Percentiles rank a stretch among this genome's conserved stretches.
These are phyloP conservation scores for Xylariaceae sp. DNA, from an alignment of 2,329 filamentous ascomycete species.

Conservation along the genomic window DNA sequence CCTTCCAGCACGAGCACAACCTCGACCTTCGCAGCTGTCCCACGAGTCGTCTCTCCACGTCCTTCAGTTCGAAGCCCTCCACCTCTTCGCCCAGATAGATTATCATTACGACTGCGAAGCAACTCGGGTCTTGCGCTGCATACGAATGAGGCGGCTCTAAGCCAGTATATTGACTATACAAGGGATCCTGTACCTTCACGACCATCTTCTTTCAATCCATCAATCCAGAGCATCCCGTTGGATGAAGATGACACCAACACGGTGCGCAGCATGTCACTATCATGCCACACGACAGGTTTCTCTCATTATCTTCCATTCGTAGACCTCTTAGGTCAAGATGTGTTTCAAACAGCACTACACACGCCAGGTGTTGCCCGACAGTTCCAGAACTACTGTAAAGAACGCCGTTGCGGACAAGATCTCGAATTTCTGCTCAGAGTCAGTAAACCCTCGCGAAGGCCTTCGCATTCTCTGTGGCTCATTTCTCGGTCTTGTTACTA, in stretches of 20 bases:
- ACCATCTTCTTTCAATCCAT: slow-evolving; percentile 10
- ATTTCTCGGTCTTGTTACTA: background rate
- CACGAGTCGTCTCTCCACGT: slow-evolving; percentile 9
- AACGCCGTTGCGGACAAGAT: slow-evolving; percentile 41
- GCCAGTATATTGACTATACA: slow-evolving; percentile 44
- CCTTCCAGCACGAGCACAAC: slow-evolving; percentile 5
- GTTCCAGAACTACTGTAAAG: slow-evolving; percentile 46
- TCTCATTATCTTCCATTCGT: slow-evolving; percentile 27
- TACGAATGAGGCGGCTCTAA: slow-evolving; percentile 38
- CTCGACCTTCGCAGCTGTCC: slow-evolving; percentile 5
- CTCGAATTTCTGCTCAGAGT: slow-evolving; percentile 49
- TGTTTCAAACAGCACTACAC: slow-evolving; percentile 46
- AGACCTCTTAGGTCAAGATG: slow-evolving; percentile 46
- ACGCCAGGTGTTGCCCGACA: slow-evolving; percentile 44
- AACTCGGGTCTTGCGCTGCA: slow-evolving; percentile 43
- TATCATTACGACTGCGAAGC: slow-evolving; percentile 33
- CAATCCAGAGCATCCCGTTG: background rate
- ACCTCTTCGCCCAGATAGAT: slow-evolving; percentile 14
- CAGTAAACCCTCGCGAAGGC: slow-evolving; percentile 12
- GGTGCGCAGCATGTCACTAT: slow-evolving; percentile 1
- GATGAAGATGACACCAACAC: slow-evolving; percentile 4
- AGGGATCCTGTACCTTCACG: slow-evolving; percentile 29
- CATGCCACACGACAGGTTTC: slow-evolving; percentile 3
- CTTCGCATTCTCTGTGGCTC: no score
- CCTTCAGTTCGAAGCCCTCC: background rate